Percentiles rank a stretch among this genome's conserved stretches.
Conservation (phyloP, 106 monocot genomes). For the Acanthochlamys bracteata region DNA sequence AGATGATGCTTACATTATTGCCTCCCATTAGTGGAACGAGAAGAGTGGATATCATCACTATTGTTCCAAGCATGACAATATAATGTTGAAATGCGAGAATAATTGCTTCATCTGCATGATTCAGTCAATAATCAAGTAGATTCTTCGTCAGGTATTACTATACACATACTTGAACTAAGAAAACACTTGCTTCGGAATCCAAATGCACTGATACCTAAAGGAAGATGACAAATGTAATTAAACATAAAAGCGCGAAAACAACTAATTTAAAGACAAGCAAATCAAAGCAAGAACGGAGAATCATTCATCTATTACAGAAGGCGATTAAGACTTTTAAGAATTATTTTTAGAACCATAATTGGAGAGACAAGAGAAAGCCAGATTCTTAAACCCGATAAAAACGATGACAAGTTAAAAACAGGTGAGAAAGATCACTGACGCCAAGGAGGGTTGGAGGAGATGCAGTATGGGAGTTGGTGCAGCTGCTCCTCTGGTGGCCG, state of each 20-base stretch:
- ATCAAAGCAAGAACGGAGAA: background rate
- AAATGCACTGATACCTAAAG: no score
- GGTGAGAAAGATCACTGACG: slow-evolving; percentile 24
- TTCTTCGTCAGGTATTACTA: background rate
- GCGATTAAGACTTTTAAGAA: background rate
- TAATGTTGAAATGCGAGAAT: slow-evolving; percentile 81
- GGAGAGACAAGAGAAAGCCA: background rate
- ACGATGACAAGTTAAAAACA: background rate
- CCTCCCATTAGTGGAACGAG: slow-evolving; percentile 83
- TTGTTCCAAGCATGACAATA: slow-evolving; percentile 79
- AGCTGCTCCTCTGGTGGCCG: slow-evolving; percentile 55
- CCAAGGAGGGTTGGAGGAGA: slow-evolving; percentile 86
- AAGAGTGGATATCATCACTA: slow-evolving; percentile 51
- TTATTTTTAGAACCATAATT: background rate
- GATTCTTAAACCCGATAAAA: background rate
- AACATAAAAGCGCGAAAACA: background rate
- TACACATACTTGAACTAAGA: background rate
- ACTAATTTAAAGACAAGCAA: background rate
- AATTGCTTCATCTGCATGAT: slow-evolving; percentile 38
- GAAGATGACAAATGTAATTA: no score
- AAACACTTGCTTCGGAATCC: background rate
- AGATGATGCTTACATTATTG: slow-evolving; percentile 38
- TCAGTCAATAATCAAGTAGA: background rate
- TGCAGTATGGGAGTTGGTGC: slow-evolving; percentile 62
- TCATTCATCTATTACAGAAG: background rate